These are phyloP conservation scores for Hippophae tibetana DNA, from an alignment of 306 rosid species.

Conservation along the genomic window DNA sequence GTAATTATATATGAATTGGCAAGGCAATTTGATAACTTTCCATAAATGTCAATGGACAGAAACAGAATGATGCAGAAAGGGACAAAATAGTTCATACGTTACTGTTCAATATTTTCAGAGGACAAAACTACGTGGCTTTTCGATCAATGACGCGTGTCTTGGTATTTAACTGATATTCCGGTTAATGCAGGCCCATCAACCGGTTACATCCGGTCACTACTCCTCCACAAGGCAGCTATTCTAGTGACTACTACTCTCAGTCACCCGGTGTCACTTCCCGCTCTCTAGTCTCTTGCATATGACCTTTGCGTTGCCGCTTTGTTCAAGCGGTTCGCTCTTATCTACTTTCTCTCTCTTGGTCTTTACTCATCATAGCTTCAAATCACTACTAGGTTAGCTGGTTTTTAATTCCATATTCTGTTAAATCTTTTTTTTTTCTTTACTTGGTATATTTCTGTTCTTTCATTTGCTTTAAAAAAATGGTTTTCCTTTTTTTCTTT, in stretches of 20 bases:
- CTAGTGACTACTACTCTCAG: neutral
- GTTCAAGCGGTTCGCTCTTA: too few relatives aligned
- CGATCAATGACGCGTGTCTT: slow-evolving; percentile 1
- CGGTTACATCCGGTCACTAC: slow-evolving; percentile 17
- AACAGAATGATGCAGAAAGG: neutral
- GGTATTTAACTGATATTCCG: slow-evolving; percentile 1
- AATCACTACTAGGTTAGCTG: too few relatives aligned
- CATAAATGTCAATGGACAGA: neutral
- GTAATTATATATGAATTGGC: too few relatives aligned
- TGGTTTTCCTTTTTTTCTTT: too few relatives aligned
- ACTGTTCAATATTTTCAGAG: slow-evolving; percentile 6
- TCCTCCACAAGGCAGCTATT: neutral
- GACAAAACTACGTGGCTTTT: slow-evolving; percentile 3
- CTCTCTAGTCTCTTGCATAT: slow-evolving; percentile 1
- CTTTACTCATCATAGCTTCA: too few relatives aligned
- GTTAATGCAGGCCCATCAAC: slow-evolving; percentile 2
- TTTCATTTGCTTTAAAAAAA: too few relatives aligned
- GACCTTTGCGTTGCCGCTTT: too few relatives aligned
- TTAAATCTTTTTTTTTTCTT: too few relatives aligned
- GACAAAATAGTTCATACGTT: slow-evolving; percentile 10
- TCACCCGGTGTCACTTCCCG: slow-evolving; percentile 13
- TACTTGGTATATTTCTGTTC: too few relatives aligned
- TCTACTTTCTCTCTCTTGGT: too few relatives aligned
- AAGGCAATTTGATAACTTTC: too few relatives aligned
- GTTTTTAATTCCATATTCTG: too few relatives aligned